A percentile compares a stretch with the other conserved stretches of the same genome.
These are phyloP conservation scores for Daldinia childiae DNA, from an alignment of 495 filamentous ascomycete species.

Conservation along the genomic window DNA sequence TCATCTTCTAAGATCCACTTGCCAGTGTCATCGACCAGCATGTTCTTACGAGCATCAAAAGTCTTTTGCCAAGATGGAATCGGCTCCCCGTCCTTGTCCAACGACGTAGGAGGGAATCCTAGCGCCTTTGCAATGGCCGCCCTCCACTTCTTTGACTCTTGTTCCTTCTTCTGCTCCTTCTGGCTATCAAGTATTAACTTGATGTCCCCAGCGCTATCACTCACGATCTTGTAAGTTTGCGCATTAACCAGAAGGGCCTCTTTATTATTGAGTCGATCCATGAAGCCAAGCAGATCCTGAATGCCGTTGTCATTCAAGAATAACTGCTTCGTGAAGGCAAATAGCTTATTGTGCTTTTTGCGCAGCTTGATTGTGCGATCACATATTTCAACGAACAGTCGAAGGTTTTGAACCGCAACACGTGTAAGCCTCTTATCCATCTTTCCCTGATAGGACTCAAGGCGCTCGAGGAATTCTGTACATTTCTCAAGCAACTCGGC, in stretches of 20 bases:
- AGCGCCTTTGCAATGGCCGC: conserved; percentile 46
- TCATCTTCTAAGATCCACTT: conserved; percentile 47
- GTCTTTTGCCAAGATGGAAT: conserved; percentile 50
- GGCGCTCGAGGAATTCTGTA: conserved; percentile 48
- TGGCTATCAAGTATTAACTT: conserved; percentile 49
- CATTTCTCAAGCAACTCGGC: conserved; percentile 51
- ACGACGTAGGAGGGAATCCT: conserved; percentile 46
- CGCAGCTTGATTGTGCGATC: conserved; percentile 52
- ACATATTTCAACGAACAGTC: conserved; percentile 54
- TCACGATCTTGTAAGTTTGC: conserved; percentile 51
- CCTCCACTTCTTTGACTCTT: conserved; percentile 48
- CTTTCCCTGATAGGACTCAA: conserved; percentile 51
- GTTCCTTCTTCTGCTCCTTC: conserved; percentile 48
- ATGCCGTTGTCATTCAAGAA: conserved; percentile 54
- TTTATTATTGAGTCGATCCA: conserved; percentile 50
- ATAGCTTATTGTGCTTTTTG: conserved; percentile 45
- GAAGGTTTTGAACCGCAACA: conserved; percentile 53
- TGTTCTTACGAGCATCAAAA: conserved; percentile 50
- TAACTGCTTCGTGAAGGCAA: conserved; percentile 49
- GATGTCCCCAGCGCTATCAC: conserved; percentile 47
- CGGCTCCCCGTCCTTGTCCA: conserved; percentile 50
- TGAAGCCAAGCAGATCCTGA: conserved; percentile 49
- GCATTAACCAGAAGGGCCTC: conserved; percentile 51
- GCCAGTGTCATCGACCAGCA: conserved; percentile 48
- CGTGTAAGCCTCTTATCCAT: conserved; percentile 51